phyloP scores from a whole-genome alignment of 768 basidiomycete genomes.

The Roridomyces roridus region DNA sequence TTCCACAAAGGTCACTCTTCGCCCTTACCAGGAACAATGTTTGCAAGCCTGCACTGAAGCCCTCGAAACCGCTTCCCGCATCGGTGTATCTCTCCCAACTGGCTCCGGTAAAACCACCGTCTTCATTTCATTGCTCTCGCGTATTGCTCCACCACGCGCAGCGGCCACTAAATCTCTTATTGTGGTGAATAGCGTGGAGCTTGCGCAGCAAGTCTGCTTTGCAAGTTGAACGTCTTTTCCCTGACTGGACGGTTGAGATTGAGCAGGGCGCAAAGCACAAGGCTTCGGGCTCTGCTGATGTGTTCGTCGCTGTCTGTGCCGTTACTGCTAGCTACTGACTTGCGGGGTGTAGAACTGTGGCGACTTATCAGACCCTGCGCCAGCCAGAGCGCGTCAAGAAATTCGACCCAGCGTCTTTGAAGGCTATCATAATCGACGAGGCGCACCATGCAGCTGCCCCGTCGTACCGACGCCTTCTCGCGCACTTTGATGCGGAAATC shows the following conservation, averaged over 20 bases:
- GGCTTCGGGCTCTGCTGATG: conserved; percentile 83
- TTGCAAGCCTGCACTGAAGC: conserved; percentile 79
- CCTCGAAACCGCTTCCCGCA: conserved; percentile 62
- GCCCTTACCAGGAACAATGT: conserved; percentile 91
- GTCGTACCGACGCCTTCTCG: conserved; percentile 88
- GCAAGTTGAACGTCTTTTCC: conserved; percentile 70
- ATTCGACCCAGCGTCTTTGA: conserved; percentile 70
- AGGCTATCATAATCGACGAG: conserved; percentile 88
- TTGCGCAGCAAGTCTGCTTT: conserved; percentile 86
- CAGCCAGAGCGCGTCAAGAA: conserved; percentile 70
- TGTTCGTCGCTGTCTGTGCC: conserved; percentile 56
- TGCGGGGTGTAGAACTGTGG: conserved; percentile 68
- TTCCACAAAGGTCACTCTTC: conserved; percentile 47
- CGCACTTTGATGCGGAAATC: conserved; percentile 78
- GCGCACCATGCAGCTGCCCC: conserved; percentile 95
- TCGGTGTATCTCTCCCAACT: conserved; percentile 86
- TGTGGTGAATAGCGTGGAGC: conserved; percentile 88
- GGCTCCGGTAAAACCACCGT: conserved; percentile 92
- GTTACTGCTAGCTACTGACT: not conserved
- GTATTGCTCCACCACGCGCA: conserved; percentile 52
- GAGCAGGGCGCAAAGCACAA: conserved; percentile 83
- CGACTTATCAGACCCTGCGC: conserved; percentile 87
- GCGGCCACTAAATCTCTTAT: conserved; percentile 72
- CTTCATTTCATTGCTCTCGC: conserved; percentile 82
- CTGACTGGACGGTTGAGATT: conserved; percentile 84